Base-by-base conservation (phyloP, 2,329 filamentous ascomycete genomes). In the Beauveria sp. region DNA sequence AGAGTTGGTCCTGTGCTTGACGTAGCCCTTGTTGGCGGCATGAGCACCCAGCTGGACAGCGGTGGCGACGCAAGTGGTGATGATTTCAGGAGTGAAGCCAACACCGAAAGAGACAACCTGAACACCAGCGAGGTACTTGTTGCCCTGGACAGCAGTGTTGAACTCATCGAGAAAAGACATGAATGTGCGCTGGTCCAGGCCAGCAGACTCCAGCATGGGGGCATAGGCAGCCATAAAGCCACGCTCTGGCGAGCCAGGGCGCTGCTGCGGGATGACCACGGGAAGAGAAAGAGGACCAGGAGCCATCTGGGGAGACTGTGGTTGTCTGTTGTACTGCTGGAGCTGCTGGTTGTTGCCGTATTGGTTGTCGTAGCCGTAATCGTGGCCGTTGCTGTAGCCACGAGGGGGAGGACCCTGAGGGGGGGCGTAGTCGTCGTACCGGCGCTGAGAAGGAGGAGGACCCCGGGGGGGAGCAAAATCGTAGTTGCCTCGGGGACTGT, bases 81-180 rank as follows among this genome's bases (percentile, higher is more conserved):
- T 63, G 53, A 63, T 61, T n/a, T 61, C 58, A 24, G 62, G 62
- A 5, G 62, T 61, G 48, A 63, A 63, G 31, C 53, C 62, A 10
- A 61, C 62, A 51, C 62, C 62, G n/a, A 63, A 63, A n/a, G 62
- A 61, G 20, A 61, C 62, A 14, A 63, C 62, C 53, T 63, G 62
- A 1, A 63, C 62, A 34, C 62, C 58, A 2, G 62, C 62, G 16
- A 63, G 62, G 28, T 46, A 57, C 28, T 63, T 63, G 48, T 63
- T 63, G 45, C 62, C 62, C 40, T 63, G 62, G 8, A 63, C 43
- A 14, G 62, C 62, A 9, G 62, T 63, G 62, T 63, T 63, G 58
- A 52, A 61, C 26, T 63, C 52, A 26, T 61, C 58, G 10, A 63
- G 40, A 43, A 63, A 63, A 9, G 59, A 34, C 58, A 63, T 51